phyloP scores from a whole-genome alignment of 176 grass and related monocot genomes.

The Oryza australiensis region DNA sequence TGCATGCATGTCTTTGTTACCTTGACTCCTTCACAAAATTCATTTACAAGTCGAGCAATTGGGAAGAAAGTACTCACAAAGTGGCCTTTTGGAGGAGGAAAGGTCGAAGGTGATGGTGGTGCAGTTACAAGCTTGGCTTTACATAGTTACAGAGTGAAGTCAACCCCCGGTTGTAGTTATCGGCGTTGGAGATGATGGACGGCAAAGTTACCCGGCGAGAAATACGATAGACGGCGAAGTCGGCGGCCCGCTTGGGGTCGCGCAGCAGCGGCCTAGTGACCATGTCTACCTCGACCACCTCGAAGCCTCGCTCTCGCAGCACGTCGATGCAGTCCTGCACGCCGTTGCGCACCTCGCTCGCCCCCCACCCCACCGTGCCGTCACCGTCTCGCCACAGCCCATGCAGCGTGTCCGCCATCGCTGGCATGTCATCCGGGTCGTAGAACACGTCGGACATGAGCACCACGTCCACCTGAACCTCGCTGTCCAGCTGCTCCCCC shows the following conservation, averaged over 20 bases:
- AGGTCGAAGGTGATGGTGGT: neutral
- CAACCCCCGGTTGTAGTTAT: neutral
- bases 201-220: neutral
- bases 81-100: neutral
- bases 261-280: conserved; percentile 31
- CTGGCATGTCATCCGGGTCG: conserved; percentile 55
- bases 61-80: neutral
- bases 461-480: conserved; percentile 40
- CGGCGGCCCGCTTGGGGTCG: neutral
- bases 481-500: conserved; percentile 1
- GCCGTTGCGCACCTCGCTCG: conserved; percentile 51
- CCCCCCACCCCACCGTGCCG: conserved; percentile 48
- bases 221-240: conserved; percentile 50
- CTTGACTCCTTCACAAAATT: neutral
- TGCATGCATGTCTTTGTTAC: neutral
- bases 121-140: neutral
- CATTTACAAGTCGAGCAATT: neutral
- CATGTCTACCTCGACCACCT: conserved; percentile 41
- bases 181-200: conserved; percentile 35
- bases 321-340: conserved; percentile 47
- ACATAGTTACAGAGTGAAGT: neutral
- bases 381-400: conserved; percentile 30
- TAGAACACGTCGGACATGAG: conserved; percentile 79
- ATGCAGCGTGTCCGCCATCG: conserved; percentile 45
- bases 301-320: conserved; percentile 47